Percentiles rank a stretch among this genome's conserved stretches.
These are phyloP conservation scores for Gentiana straminea DNA, from an alignment of 257 asterid genomes.

Conservation along the genomic window DNA sequence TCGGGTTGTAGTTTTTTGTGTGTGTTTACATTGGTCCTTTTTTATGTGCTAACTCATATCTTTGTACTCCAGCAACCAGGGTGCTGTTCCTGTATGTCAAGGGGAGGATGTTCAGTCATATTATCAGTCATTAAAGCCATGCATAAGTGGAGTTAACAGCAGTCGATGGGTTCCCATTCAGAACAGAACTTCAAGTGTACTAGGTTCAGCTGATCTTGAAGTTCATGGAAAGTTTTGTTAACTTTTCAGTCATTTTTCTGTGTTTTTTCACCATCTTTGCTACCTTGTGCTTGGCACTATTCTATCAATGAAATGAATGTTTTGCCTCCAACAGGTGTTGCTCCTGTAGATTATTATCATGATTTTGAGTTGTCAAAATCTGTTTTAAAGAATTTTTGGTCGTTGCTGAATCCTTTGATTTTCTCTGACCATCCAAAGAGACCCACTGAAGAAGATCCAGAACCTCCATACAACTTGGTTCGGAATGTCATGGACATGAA, in stretches of 20 bases:
- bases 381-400: constrained; percentile 77
- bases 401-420: constrained; percentile 87
- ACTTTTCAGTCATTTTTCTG: neutral
- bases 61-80: constrained; percentile 29
- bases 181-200: constrained; percentile 40
- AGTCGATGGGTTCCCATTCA: constrained; percentile 74
- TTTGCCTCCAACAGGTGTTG: constrained; percentile 38
- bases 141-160: constrained; percentile 64
- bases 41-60: neutral
- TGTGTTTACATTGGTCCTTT: neutral
- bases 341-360: constrained; percentile 58
- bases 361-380: constrained; percentile 73
- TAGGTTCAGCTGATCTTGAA: constrained; percentile 43
- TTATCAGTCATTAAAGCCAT: constrained; percentile 58
- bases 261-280: neutral
- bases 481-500: constrained; percentile 95
- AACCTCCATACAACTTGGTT: constrained; percentile 88
- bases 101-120: constrained; percentile 68
- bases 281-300: neutral
- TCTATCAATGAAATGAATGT: neutral
- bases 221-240: constrained; percentile 48
- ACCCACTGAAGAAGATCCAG: constrained; percentile 92
- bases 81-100: constrained; percentile 50
- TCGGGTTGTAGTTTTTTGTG: too few species aligned
- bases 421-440: constrained; percentile 99